phyloP scores from a whole-genome alignment of 192 early-diverging fungal genomes.

The Paraglomus brasilianum region DNA sequence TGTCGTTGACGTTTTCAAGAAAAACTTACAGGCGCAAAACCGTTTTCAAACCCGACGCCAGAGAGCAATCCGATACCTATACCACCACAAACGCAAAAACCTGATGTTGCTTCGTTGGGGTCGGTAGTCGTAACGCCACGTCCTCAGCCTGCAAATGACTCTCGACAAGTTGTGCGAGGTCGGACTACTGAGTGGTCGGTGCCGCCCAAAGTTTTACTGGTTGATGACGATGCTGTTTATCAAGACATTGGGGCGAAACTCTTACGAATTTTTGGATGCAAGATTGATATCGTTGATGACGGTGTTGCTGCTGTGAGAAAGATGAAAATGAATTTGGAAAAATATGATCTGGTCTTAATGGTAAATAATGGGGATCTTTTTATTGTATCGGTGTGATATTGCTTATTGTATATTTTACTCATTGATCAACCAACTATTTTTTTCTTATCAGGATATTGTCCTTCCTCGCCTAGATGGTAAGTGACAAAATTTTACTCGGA shows the following conservation, averaged over 20 bases:
- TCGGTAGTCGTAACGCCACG: slow-evolving; percentile 12
- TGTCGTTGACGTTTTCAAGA: too few species aligned
- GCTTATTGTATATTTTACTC: not conserved
- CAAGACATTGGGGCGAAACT: slow-evolving; percentile 52
- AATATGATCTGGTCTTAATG: slow-evolving; percentile 79
- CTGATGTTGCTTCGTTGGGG: slow-evolving; percentile 30
- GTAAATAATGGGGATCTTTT: too few species aligned
- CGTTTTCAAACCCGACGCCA: too few species aligned
- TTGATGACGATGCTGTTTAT: slow-evolving; percentile 70
- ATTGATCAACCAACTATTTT: slow-evolving; percentile 3
- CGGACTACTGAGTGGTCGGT: slow-evolving; percentile 50
- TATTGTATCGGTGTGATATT: not conserved
- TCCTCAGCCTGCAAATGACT: slow-evolving; percentile 10
- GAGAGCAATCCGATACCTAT: slow-evolving; percentile 29
- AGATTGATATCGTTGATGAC: slow-evolving; percentile 67
- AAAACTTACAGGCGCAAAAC: too few species aligned
- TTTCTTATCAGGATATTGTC: slow-evolving; percentile 16
- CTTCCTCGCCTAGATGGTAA: slow-evolving; percentile 31
- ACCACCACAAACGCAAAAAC: slow-evolving; percentile 24
- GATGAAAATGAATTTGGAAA: slow-evolving; percentile 54
- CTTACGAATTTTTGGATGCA: slow-evolving; percentile 65
- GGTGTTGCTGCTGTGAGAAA: slow-evolving; percentile 65
- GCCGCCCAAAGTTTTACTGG: slow-evolving; percentile 61
- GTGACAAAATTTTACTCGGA: not conserved
- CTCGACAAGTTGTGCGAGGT: too few species aligned